Percentiles rank a stretch among this genome's conserved stretches.
These are phyloP conservation scores for Tetragonia tetragonoides DNA, from an alignment of 148 eudicot species.

Conservation along the genomic window DNA sequence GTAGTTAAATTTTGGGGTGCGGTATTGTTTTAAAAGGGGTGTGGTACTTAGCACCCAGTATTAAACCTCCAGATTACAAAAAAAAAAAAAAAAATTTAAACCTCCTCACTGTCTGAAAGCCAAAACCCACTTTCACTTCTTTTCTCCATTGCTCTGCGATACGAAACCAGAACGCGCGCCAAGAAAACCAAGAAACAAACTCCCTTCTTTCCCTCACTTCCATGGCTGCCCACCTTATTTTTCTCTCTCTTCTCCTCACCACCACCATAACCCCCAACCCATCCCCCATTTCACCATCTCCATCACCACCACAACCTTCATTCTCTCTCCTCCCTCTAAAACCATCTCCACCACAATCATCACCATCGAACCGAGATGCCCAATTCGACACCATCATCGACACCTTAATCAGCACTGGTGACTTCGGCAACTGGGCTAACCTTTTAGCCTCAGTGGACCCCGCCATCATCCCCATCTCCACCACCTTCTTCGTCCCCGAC, in stretches of 20 bases:
- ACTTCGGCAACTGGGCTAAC: slow-evolving; percentile 39
- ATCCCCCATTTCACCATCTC: neutral
- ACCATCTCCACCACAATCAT: neutral
- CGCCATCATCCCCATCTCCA: slow-evolving; percentile 32
- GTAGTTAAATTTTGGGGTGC: too few species aligned
- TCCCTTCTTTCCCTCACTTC: neutral
- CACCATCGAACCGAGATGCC: neutral
- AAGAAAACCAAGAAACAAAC: slow-evolving; percentile 5
- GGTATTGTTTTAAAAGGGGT: too few species aligned
- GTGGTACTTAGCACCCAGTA: too few species aligned
- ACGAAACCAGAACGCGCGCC: neutral
- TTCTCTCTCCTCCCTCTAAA: neutral
- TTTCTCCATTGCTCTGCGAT: neutral
- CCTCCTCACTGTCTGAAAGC: too few species aligned
- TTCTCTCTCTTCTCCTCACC: slow-evolving; percentile 3
- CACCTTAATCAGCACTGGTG: slow-evolving; percentile 37
- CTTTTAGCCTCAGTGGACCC: slow-evolving; percentile 31
- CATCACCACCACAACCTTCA: neutral
- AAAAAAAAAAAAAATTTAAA: too few species aligned
- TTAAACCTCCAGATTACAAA: too few species aligned
- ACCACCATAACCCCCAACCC: neutral
- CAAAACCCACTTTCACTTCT: too few species aligned
- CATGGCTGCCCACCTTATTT: slow-evolving; percentile 26
- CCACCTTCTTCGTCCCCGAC: slow-evolving; percentile 52
- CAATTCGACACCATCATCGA: slow-evolving; percentile 37